Evolutionary conservation across 768 basidiomycete genomes (phyloP).

Genomic region (Auriscalpium vulgare): DNA sequence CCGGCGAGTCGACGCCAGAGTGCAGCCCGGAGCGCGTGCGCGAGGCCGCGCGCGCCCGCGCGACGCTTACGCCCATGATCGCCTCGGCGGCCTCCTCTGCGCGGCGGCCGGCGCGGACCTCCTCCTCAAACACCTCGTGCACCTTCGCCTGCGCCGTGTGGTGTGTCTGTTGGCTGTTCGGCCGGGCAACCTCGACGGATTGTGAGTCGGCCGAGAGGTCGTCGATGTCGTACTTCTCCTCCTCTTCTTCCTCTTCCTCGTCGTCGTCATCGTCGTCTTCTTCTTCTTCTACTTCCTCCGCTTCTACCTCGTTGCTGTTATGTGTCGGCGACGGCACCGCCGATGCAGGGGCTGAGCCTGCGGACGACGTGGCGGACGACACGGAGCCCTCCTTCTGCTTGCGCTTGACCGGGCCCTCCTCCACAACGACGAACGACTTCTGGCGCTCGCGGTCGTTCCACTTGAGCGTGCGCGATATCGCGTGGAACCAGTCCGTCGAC

Average conservation of each 20-base stretch:
- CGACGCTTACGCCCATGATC: slow-evolving; percentile 9
- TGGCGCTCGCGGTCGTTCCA: slow-evolving; percentile 99
- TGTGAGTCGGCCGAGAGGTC: slow-evolving; percentile 42
- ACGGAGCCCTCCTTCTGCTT: slow-evolving; percentile 5
- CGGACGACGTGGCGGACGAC: not conserved
- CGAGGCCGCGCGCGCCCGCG: not conserved
- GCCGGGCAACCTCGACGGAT: not conserved
- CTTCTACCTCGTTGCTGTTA: slow-evolving; percentile 15
- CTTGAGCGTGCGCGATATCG: slow-evolving; percentile 92
- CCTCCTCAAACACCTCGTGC: slow-evolving; percentile 3
- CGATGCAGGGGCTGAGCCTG: not conserved
- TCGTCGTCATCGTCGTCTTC: slow-evolving; percentile 40
- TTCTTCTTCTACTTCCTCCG: slow-evolving; percentile 29
- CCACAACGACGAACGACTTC: slow-evolving; percentile 97
- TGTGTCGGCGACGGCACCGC: not conserved
- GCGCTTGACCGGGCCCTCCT: slow-evolving; percentile 59
- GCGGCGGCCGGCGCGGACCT: not conserved
- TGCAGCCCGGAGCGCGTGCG: slow-evolving; percentile 9
- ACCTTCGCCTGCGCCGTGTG: slow-evolving; percentile 5
- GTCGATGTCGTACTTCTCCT: slow-evolving; percentile 88
- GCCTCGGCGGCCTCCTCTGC: slow-evolving; percentile 13
- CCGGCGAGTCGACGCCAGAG: slow-evolving; percentile 14
- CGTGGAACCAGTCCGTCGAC: slow-evolving; percentile 97
- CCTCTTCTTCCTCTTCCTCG: slow-evolving; percentile 49
- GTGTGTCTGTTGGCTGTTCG: not conserved